phyloP scores from a whole-genome alignment of 2,329 filamentous ascomycete species.

The Dothistroma septosporum region DNA sequence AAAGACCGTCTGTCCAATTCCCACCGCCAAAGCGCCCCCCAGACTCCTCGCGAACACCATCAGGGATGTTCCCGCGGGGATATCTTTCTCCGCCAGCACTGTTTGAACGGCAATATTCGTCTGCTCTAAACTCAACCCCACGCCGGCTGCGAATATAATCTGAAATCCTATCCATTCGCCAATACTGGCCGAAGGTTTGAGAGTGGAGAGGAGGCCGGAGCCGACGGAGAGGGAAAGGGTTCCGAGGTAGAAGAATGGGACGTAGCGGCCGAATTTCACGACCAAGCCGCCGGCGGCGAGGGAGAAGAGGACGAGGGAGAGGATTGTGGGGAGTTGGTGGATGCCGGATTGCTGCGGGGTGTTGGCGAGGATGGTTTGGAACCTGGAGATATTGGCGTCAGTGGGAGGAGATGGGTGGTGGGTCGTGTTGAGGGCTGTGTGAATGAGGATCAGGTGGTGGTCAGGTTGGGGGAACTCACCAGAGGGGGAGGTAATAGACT shows the following conservation, averaged over 20 bases:
- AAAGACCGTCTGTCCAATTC: conserved; percentile 14
- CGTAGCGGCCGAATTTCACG: conserved; percentile 43
- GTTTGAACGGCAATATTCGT: conserved; percentile 15
- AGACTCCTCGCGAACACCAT: conserved; percentile 11
- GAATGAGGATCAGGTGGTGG: too few species aligned
- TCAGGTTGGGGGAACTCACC: not conserved
- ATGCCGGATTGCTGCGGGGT: conserved; percentile 15
- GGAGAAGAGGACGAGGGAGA: conserved; percentile 40
- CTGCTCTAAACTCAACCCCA: conserved; percentile 14
- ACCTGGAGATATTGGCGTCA: conserved; percentile 5
- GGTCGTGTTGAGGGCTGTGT: too few species aligned
- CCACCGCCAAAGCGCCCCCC: conserved; percentile 8
- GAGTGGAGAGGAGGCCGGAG: conserved; percentile 38
- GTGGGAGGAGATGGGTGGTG: too few species aligned
- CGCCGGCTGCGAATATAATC: conserved; percentile 14
- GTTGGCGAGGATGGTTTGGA: conserved; percentile 14
- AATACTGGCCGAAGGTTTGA: conserved; percentile 8
- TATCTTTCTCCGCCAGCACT: conserved; percentile 8
- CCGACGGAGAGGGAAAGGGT: conserved; percentile 40
- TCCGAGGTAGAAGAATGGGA: conserved; percentile 41
- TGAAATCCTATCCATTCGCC: conserved; percentile 23
- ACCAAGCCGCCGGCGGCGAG: conserved; percentile 36
- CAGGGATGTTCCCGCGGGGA: conserved; percentile 11
- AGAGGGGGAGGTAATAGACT: conserved; percentile 18
- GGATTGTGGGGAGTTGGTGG: conserved; percentile 19